Conservation (phyloP, 805 yeast genomes). For the Torulaspora gathmanii region DNA sequence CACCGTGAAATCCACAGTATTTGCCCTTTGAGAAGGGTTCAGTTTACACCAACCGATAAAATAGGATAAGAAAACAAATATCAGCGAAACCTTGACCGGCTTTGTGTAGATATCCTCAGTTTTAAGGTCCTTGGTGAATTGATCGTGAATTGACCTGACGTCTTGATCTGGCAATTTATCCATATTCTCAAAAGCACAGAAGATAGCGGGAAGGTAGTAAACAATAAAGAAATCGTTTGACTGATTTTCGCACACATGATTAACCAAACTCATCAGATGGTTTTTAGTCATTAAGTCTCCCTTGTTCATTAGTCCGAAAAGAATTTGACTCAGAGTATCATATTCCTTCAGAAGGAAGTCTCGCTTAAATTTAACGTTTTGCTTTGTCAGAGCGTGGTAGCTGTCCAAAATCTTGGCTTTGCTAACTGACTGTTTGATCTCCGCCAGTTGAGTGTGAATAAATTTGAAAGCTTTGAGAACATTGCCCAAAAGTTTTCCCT, state of each 20-base stretch:
- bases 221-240: conserved; percentile 61
- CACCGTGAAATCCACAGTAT: conserved; percentile 48
- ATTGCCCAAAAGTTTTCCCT: conserved; percentile 36
- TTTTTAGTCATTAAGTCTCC: conserved; percentile 35
- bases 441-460: conserved; percentile 53
- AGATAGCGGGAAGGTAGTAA: conserved; percentile 60
- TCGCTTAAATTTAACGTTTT: conserved; percentile 53
- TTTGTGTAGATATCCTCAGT: conserved; percentile 41
- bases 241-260: conserved; percentile 45
- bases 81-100: conserved; percentile 48
- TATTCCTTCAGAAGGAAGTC: conserved; percentile 61
- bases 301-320: conserved; percentile 47
- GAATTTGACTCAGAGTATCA: conserved; percentile 63
- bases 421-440: conserved; percentile 49
- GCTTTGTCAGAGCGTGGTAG: conserved; percentile 42
- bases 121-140: conserved; percentile 36
- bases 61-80: conserved; percentile 49
- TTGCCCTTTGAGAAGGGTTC: conserved; percentile 38
- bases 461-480: conserved; percentile 52
- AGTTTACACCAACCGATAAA: conserved; percentile 67
- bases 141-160: conserved; percentile 38
- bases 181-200: conserved; percentile 42
- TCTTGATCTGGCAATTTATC: conserved; percentile 36
- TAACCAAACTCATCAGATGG: conserved; percentile 38
- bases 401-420: conserved; percentile 52